Percentiles rank a stretch among this genome's conserved stretches.
Conservation (phyloP, 163 green algal genomes). For the Scenedesmus sp. region DNA sequence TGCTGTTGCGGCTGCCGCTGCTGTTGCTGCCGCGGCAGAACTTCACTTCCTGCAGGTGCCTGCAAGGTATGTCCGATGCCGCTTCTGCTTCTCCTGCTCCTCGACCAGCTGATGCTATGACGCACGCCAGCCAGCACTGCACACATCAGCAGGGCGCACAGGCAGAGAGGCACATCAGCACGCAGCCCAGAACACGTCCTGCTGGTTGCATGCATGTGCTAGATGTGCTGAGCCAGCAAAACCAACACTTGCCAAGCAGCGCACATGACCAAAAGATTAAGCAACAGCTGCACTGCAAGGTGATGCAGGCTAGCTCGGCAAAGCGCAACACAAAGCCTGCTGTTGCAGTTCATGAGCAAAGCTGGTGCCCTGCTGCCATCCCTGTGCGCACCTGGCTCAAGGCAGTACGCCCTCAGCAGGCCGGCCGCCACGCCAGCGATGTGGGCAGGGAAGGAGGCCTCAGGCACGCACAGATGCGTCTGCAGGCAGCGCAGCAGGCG, state of each 20-base stretch:
- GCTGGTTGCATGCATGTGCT: not conserved
- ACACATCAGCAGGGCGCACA: not conserved
- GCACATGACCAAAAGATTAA: not conserved
- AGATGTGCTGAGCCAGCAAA: not conserved
- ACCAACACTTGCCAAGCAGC: not conserved
- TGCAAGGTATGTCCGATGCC: not conserved
- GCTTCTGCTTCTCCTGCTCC: not conserved
- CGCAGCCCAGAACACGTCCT: not conserved
- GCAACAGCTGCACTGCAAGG: not conserved
- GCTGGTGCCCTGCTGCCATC: no score
- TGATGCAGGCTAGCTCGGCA: not conserved
- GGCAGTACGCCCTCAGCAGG: constrained; percentile 34
- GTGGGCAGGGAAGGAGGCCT: constrained; percentile 48
- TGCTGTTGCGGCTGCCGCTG: not conserved
- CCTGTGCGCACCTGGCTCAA: constrained; percentile 11
- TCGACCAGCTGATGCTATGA: not conserved
- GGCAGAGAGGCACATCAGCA: not conserved
- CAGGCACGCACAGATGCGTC: constrained; percentile 42
- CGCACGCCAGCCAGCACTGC: constrained; percentile 18
- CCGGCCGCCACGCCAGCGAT: constrained; percentile 43
- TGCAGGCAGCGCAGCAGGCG: not conserved
- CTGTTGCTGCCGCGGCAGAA: constrained; percentile 3
- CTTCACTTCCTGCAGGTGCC: not conserved
- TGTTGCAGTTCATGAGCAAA: no score
- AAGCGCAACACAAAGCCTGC: not conserved